Conservation (phyloP, 2,329 filamentous ascomycete genomes). For the Juglanconis oblonga region DNA sequence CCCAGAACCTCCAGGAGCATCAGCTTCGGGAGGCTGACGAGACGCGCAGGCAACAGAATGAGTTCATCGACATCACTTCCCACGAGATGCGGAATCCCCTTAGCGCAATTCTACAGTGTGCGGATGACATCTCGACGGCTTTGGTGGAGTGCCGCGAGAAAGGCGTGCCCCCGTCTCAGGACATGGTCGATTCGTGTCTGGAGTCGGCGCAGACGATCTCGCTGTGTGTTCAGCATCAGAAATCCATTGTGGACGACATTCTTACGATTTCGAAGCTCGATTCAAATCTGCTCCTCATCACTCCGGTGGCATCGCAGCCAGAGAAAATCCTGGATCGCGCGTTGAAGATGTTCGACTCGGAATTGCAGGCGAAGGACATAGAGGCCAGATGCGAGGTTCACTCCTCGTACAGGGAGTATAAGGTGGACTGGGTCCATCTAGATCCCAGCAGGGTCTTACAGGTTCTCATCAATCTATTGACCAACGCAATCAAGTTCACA, state of each 20-base stretch:
- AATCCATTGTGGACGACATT: slow-evolving; percentile 48
- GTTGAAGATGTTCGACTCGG: slow-evolving; percentile 57
- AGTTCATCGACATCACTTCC: slow-evolving; percentile 51
- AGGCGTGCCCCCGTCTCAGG: slow-evolving; percentile 21
- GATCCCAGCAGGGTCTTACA: slow-evolving; percentile 58
- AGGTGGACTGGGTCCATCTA: slow-evolving; percentile 53
- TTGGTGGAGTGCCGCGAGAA: slow-evolving; percentile 24
- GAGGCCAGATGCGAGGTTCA: slow-evolving; percentile 47
- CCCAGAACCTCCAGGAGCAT: slow-evolving; percentile 34
- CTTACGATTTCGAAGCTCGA: slow-evolving; percentile 51
- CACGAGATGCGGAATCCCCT: slow-evolving; percentile 55
- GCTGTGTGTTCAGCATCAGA: slow-evolving; percentile 56
- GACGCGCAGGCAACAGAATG: slow-evolving; percentile 48
- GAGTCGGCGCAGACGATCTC: slow-evolving; percentile 56
- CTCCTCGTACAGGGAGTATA: slow-evolving; percentile 44
- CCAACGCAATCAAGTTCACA: slow-evolving; percentile 62
- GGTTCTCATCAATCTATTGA: slow-evolving; percentile 57
- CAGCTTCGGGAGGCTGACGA: slow-evolving; percentile 36
- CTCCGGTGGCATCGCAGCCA: slow-evolving; percentile 51
- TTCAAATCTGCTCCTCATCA: slow-evolving; percentile 53
- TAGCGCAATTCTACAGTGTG: slow-evolving; percentile 54
- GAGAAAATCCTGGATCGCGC: slow-evolving; percentile 49
- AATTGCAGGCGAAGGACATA: slow-evolving; percentile 54
- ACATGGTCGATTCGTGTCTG: slow-evolving; percentile 44
- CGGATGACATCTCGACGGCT: slow-evolving; percentile 46